Conservation (phyloP, 2,329 filamentous ascomycete genomes). For the Stachybotrys echinatus region DNA sequence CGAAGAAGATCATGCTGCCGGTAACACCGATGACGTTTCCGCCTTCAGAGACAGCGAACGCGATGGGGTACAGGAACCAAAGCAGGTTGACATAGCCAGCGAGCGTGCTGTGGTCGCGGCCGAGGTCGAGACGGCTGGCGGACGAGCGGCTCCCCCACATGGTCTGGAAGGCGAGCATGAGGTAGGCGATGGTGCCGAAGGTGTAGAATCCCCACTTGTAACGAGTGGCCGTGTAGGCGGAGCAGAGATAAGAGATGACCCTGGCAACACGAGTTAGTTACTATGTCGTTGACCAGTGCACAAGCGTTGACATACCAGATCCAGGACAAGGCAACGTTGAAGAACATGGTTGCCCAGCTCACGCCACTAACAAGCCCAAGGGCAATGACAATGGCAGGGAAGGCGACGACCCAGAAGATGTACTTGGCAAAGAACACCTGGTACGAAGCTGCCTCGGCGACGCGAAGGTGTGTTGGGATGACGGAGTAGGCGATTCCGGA, state of each 20-base stretch:
- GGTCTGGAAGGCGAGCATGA: slow-evolving; percentile 40
- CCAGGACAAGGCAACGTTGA: slow-evolving; percentile 44
- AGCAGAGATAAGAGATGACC: slow-evolving; percentile 42
- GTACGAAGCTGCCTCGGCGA: slow-evolving; percentile 20
- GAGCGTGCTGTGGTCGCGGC: slow-evolving; percentile 38
- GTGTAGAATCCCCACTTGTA: slow-evolving; percentile 56
- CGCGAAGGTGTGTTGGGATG: slow-evolving; percentile 23
- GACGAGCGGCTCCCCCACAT: slow-evolving; percentile 29
- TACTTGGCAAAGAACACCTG: slow-evolving; percentile 54
- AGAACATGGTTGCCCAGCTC: slow-evolving; percentile 51
- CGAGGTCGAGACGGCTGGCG: slow-evolving; percentile 35
- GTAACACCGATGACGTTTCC: slow-evolving; percentile 44
- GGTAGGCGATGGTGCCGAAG: slow-evolving; percentile 42
- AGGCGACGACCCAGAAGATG: slow-evolving; percentile 48
- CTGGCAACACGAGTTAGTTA: slow-evolving; percentile 6
- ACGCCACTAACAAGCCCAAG: slow-evolving; percentile 46
- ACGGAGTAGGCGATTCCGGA: slow-evolving; percentile 43
- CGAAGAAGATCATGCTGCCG: slow-evolving; percentile 43
- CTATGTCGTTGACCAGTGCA: background rate
- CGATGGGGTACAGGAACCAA: slow-evolving; percentile 51
- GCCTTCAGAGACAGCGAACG: slow-evolving; percentile 45
- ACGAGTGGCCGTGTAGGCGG: slow-evolving; percentile 38
- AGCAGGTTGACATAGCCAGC: slow-evolving; percentile 43
- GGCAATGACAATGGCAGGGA: slow-evolving; percentile 38
- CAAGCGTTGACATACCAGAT: slow-evolving; percentile 29